Base-by-base conservation (phyloP, 257 asterid genomes). In the Oldenlandia corymbosa region DNA sequence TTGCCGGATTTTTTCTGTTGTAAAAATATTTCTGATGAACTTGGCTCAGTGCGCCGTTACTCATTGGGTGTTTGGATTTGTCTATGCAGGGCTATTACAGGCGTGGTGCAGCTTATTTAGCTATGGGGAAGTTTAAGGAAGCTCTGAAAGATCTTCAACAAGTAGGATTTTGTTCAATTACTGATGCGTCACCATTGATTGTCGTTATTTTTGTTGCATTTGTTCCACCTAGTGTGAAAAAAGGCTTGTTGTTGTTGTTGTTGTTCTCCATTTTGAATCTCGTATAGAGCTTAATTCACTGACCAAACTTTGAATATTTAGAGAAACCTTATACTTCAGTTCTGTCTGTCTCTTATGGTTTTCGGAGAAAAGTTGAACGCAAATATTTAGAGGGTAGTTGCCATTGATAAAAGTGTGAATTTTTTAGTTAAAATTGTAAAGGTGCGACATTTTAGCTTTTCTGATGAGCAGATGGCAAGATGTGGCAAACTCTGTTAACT, bases 141-240 rank as follows among this genome's bases (percentile, higher is more conserved):
- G 96, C 98, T 64, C 90, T 91, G 18, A 88, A 91, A 83, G 96
- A 91, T 80, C 86, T 91, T 70, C 98, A 86, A 66, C 96, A 84
- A 78, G 96, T 91, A 48, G 39, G 79, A 46, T 71, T 14, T 43
- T 64, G 48, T 55, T 75, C n/a, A 47, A 8, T 36, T 45, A 13
- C 50, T 17, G 9, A 1, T 20, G 48, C 12, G 6, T 37, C 43
- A 34, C 28, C 34, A 34, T 18, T 42, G 1, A n/a, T 7, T 18
- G 2, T 42, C 18, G 27, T 27, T 55, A 6, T 16, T 31, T 2
- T 0, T 54, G 5, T 17, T 9, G 9, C 39, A 34, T 34, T 4
- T 34, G 39, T 34, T 34, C n/a, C n/a, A n/a, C n/a, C n/a, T n/a
- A n/a, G n/a, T n/a, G n/a, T n/a, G n/a, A n/a, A n/a, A n/a, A n/a